Conservation (phyloP, 2,329 filamentous ascomycete species). For the Cadophora malorum region DNA sequence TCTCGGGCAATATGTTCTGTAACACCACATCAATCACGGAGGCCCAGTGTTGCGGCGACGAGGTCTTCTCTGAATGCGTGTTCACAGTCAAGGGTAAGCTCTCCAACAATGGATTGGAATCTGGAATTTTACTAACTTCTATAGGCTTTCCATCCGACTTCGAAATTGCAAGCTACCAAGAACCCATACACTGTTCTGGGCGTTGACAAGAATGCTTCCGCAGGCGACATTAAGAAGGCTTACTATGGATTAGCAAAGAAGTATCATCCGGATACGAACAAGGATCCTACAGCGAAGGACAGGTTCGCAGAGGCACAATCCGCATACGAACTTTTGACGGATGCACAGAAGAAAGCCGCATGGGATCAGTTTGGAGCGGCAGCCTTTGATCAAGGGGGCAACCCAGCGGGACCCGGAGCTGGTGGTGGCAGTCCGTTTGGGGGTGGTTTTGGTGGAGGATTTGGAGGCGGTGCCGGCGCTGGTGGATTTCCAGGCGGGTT, state of each 20-base stretch:
- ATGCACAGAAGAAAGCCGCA: conserved; percentile 89
- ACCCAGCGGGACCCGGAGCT: conserved; percentile 54
- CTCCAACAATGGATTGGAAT: neutral
- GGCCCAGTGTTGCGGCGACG: conserved; percentile 19
- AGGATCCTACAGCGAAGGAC: conserved; percentile 91
- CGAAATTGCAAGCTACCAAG: conserved; percentile 51
- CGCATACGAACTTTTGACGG: conserved; percentile 92
- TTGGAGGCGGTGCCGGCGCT: conserved; percentile 52
- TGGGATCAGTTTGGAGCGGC: conserved; percentile 90
- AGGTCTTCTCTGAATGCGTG: conserved; percentile 2
- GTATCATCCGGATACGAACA: conserved; percentile 97
- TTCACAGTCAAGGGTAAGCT: conserved; percentile 40
- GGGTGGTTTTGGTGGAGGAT: conserved; percentile 47
- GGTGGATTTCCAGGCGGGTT: conserved; percentile 65
- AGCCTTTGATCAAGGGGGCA: conserved; percentile 77
- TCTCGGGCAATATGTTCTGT: conserved; percentile 34
- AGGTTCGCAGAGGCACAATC: conserved; percentile 92
- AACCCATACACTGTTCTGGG: conserved; percentile 91
- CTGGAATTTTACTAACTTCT: neutral
- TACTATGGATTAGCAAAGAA: conserved; percentile 99
- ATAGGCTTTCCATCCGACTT: conserved; percentile 44
- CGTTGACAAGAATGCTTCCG: conserved; percentile 79
- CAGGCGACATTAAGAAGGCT: conserved; percentile 94
- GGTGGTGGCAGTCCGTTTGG: conserved; percentile 51
- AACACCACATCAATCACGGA: conserved; percentile 17